Base-by-base conservation (phyloP, 768 basidiomycete genomes). In the Holtermannia corniformis region DNA sequence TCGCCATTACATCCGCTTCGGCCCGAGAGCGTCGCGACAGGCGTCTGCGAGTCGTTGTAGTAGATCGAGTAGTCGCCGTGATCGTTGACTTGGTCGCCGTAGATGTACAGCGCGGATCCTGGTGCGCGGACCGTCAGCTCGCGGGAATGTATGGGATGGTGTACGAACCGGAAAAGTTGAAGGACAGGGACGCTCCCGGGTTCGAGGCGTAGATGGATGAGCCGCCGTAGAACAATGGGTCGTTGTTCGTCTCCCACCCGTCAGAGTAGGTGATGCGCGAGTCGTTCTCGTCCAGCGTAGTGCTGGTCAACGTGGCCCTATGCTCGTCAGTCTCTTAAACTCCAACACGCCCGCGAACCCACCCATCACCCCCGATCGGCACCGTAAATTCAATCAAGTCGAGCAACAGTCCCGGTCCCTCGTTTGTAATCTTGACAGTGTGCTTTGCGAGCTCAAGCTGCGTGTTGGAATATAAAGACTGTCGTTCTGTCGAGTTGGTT, bases 41-140 rank as follows among this genome's bases (percentile, higher is more conserved):
- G 54, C 0, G 56, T 52, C 1, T 42, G 23, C 1, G 63, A 57
- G 22, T 59, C 60, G 52, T 70, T 65, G 49, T 63, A 26, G 57
- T 59, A 65, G 41, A 71, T 51, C 3, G 65, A 57, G 56, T 64
- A 73, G 20, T 50, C 52, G 5, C 72, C 72, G 51, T 73, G 68
- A 44, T 73, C 72, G 50, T 71, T 65, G 40, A 73, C 72, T 44
- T 70, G 62, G 43, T 73, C 72, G 3, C 72, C 72, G 57, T 65
- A 70, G 47, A 73, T 49, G 58, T 64, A 71, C 1, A 73, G 48
- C 3, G 67, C 68, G 4, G 70, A 70, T 21, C 68, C 71, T 58
- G n/a, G n/a, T n/a, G n/a, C n/a, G 54, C 13, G 1, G 5, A 19
- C 10, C 47, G 41, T 13, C 37, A 42, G 37, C 12, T 20, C 14